These are phyloP conservation scores for Proliferodiscus dingleyae DNA, from an alignment of 2,329 filamentous ascomycete species.

Conservation along the genomic window DNA sequence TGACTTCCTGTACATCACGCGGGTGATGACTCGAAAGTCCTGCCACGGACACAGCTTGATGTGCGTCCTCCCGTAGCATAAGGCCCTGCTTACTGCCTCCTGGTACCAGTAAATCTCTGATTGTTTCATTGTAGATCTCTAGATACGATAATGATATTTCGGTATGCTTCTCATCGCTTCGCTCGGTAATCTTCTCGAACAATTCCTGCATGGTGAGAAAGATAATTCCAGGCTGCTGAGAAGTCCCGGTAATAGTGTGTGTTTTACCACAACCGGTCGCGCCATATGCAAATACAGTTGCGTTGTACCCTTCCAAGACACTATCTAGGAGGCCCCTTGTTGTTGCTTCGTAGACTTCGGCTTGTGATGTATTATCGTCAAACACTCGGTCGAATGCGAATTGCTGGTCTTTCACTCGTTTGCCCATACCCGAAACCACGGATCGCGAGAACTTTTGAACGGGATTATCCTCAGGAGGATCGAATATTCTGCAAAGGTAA, in stretches of 20 bases:
- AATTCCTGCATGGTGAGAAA: slow-evolving; percentile 99
- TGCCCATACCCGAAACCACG: slow-evolving; percentile 71
- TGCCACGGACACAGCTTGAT: slow-evolving; percentile 85
- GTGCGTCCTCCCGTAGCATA: slow-evolving; percentile 90
- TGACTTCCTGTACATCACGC: slow-evolving; percentile 88
- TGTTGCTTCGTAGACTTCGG: slow-evolving; percentile 91
- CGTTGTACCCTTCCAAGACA: slow-evolving; percentile 96
- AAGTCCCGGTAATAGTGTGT: slow-evolving; percentile 90
- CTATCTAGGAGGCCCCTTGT: slow-evolving; percentile 87
- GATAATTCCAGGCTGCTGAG: slow-evolving; percentile 93
- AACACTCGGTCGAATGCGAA: slow-evolving; percentile 97
- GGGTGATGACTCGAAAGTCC: slow-evolving; percentile 90
- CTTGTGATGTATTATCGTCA: slow-evolving; percentile 88
- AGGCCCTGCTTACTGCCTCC: slow-evolving; percentile 73
- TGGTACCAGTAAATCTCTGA: slow-evolving; percentile 87
- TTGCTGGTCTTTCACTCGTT: slow-evolving; percentile 93
- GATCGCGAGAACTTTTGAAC: slow-evolving; percentile 82
- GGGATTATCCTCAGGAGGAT: slow-evolving; percentile 91
- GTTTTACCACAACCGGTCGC: slow-evolving; percentile 98
- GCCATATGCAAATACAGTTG: slow-evolving; percentile 96
- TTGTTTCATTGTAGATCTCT: slow-evolving; percentile 99
- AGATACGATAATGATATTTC: slow-evolving; percentile 92
- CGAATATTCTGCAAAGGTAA: slow-evolving; percentile 68
- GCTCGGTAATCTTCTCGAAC: slow-evolving; percentile 90
- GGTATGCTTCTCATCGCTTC: slow-evolving; percentile 78